A percentile compares a stretch with the other conserved stretches of the same genome.
Conservation (phyloP, 2,329 filamentous ascomycete species). For the Tolypocladium nubicola region DNA sequence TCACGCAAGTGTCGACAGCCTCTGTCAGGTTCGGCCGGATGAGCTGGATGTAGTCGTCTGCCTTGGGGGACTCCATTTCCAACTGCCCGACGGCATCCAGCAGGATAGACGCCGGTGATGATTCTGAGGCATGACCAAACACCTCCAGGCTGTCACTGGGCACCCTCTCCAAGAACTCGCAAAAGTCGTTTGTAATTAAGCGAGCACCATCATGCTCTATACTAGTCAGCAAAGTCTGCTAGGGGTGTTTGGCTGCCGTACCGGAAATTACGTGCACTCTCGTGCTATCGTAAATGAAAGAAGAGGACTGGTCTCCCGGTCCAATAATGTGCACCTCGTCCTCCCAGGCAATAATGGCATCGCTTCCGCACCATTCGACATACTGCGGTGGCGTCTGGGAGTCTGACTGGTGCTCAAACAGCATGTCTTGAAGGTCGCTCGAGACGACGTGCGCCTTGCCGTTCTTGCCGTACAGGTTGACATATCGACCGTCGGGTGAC, state of each 20-base stretch:
- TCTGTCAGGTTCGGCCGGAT: constrained; percentile 82
- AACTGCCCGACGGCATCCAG: constrained; percentile 86
- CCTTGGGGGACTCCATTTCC: constrained; percentile 89
- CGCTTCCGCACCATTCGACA: constrained; percentile 92
- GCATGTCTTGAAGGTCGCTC: constrained; percentile 84
- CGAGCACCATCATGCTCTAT: constrained; percentile 73
- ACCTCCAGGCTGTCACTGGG: constrained; percentile 79
- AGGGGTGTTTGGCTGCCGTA: constrained; percentile 19
- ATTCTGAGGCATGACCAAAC: constrained; percentile 79
- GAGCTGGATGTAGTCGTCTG: constrained; percentile 93
- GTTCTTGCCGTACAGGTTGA: constrained; percentile 76
- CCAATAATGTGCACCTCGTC: constrained; percentile 94
- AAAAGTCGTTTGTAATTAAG: constrained; percentile 84
- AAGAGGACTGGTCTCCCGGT: constrained; percentile 63
- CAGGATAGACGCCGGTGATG: constrained; percentile 82
- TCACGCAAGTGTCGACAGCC: constrained; percentile 88
- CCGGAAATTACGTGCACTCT: constrained; percentile 83
- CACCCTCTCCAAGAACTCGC: constrained; percentile 94
- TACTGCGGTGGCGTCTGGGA: constrained; percentile 78
- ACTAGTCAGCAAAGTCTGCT: neutral
- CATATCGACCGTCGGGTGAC: constrained; percentile 81
- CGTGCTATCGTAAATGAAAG: constrained; percentile 82
- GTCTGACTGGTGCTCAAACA: constrained; percentile 85
- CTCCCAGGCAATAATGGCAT: constrained; percentile 93
- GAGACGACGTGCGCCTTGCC: constrained; percentile 88